These are phyloP conservation scores for Helianthus tuberosus DNA, from an alignment of 129 eudicot species.

Conservation along the genomic window DNA sequence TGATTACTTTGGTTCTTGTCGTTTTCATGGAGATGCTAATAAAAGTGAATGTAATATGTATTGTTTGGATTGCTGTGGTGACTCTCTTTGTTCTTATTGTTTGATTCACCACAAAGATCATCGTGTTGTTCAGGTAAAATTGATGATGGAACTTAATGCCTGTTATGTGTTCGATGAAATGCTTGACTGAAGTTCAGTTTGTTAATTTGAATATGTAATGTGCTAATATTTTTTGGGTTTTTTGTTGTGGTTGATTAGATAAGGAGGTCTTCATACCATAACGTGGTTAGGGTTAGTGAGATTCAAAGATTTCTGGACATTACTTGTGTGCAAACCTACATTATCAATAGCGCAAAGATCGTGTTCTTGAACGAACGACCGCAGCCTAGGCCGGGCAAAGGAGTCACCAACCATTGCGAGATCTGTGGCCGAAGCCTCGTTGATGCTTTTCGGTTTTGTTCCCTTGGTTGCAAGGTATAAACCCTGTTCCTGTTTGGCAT, in stretches of 20 bases:
- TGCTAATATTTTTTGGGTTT: not conserved
- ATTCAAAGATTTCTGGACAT: slow-evolving; percentile 57
- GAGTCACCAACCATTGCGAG: slow-evolving; percentile 54
- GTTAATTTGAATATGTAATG: slow-evolving; percentile 4
- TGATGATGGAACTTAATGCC: not conserved
- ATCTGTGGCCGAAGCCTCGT: slow-evolving; percentile 55
- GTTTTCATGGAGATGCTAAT: slow-evolving; percentile 50
- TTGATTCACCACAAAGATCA: slow-evolving; percentile 60
- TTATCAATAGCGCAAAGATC: slow-evolving; percentile 60
- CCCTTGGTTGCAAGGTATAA: slow-evolving; percentile 68
- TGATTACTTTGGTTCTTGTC: slow-evolving; percentile 50
- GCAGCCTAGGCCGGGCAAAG: slow-evolving; percentile 57
- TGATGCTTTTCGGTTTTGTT: slow-evolving; percentile 58
- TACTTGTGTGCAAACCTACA: slow-evolving; percentile 62
- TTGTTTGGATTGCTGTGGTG: slow-evolving; percentile 57
- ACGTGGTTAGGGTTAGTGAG: slow-evolving; percentile 68
- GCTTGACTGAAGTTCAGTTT: not conserved
- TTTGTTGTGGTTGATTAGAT: slow-evolving; percentile 33
- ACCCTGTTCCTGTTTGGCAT: not conserved
- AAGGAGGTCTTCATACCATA: slow-evolving; percentile 56
- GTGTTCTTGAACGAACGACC: slow-evolving; percentile 64
- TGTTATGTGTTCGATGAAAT: slow-evolving; percentile 25
- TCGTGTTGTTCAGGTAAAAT: slow-evolving; percentile 54
- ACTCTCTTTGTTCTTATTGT: slow-evolving; percentile 58
- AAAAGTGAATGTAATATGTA: slow-evolving; percentile 59